Percentiles rank a stretch among this genome's conserved stretches.
Conservation (phyloP, 2,329 filamentous ascomycete genomes). For the Fusarium sp. region DNA sequence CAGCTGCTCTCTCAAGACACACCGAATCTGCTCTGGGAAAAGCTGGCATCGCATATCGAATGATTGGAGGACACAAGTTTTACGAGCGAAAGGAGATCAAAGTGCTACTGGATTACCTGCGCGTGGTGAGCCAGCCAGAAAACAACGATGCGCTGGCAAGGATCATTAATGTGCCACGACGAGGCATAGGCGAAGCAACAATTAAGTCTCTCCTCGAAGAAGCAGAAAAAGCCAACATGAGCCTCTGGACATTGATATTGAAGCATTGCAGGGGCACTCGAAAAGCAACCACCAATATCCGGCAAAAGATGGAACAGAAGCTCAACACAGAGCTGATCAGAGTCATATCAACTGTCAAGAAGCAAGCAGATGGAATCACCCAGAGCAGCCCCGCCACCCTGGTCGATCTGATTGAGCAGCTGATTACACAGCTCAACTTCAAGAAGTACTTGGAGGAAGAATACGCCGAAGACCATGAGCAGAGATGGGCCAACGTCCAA, state of each 20-base stretch:
- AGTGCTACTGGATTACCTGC: slow-evolving; percentile 86
- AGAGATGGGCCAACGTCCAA: slow-evolving; percentile 88
- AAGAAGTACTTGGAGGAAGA: slow-evolving; percentile 78
- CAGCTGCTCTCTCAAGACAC: slow-evolving; percentile 83
- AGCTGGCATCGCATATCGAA: slow-evolving; percentile 86
- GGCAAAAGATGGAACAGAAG: slow-evolving; percentile 63
- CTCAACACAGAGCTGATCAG: slow-evolving; percentile 63
- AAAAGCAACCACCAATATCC: slow-evolving; percentile 61
- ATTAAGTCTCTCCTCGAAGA: slow-evolving; percentile 80
- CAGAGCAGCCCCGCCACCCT: slow-evolving; percentile 50
- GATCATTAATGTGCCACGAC: slow-evolving; percentile 85
- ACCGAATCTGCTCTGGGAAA: slow-evolving; percentile 86
- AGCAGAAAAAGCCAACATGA: slow-evolving; percentile 75
- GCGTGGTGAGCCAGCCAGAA: slow-evolving; percentile 84
- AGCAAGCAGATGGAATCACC: slow-evolving; percentile 45
- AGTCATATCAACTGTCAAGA: slow-evolving; percentile 51
- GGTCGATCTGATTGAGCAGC: slow-evolving; percentile 61
- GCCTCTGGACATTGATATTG: slow-evolving; percentile 80
- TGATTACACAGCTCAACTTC: slow-evolving; percentile 76
- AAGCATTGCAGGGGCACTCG: slow-evolving; percentile 65
- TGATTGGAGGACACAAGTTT: slow-evolving; percentile 91
- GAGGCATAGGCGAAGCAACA: slow-evolving; percentile 84
- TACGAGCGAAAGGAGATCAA: slow-evolving; percentile 94
- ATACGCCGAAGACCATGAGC: slow-evolving; percentile 80
- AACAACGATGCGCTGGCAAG: slow-evolving; percentile 88